These are phyloP conservation scores for Fusarium gaditjirri DNA, from an alignment of 2,329 filamentous ascomycete genomes.

Conservation along the genomic window DNA sequence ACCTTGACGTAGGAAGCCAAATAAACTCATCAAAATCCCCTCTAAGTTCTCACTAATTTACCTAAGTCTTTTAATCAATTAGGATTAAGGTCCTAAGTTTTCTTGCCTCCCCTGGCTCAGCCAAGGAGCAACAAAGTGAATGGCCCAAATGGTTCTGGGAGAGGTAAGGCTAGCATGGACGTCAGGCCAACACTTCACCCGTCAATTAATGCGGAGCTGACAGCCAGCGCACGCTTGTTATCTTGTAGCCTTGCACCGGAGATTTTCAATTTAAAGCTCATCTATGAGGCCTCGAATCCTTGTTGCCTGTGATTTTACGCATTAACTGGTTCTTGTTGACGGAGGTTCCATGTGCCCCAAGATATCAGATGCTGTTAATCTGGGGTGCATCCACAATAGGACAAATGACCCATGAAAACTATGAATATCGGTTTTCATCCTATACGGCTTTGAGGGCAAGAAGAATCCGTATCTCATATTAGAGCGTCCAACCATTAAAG, in stretches of 20 bases:
- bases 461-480: background rate
- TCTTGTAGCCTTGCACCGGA: constrained; percentile 3
- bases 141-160: background rate
- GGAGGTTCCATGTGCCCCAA: constrained; percentile 19
- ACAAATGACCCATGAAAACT: constrained; percentile 8
- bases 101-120: constrained; percentile 19
- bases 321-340: constrained; percentile 11
- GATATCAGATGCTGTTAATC: constrained; percentile 37
- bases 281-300: background rate
- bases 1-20: background rate
- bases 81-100: background rate
- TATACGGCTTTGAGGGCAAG: background rate
- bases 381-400: constrained; percentile 37
- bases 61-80: background rate
- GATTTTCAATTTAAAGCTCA: background rate
- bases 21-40: background rate
- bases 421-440: background rate
- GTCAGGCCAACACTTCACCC: background rate
- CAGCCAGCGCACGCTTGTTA: background rate
- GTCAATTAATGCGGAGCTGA: constrained; percentile 8
- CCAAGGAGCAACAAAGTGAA: constrained; percentile 28
- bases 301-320: background rate
- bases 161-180: background rate
- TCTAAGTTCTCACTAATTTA: background rate
- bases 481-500: background rate